These are phyloP conservation scores for Aureobasidium sp. DNA, from an alignment of 2,329 filamentous ascomycete species.

Conservation along the genomic window DNA sequence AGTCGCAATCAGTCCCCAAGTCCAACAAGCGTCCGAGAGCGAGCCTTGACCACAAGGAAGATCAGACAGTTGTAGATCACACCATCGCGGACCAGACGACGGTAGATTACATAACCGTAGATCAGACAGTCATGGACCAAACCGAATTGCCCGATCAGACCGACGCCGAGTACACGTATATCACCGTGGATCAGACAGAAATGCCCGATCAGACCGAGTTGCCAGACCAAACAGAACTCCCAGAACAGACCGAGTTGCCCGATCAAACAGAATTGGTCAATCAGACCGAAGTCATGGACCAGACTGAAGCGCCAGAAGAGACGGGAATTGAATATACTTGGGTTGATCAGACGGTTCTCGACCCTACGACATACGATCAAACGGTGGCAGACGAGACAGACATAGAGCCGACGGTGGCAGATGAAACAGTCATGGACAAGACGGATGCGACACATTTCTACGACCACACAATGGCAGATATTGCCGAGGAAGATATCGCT, in stretches of 20 bases:
- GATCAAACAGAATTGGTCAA: slow-evolving; percentile 2
- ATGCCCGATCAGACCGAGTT: not conserved
- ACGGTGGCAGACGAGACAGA: not conserved
- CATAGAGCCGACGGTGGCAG: not conserved
- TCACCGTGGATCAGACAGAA: slow-evolving; percentile 9
- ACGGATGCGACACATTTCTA: not conserved
- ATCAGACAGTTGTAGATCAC: not conserved
- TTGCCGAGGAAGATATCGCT: slow-evolving; percentile 2
- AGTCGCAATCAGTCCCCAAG: not conserved
- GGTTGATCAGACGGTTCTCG: not conserved
- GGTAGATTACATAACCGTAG: slow-evolving; percentile 12
- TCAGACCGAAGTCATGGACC: not conserved
- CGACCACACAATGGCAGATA: slow-evolving; percentile 2
- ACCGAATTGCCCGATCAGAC: slow-evolving; percentile 15
- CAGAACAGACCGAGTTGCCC: not conserved
- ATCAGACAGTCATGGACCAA: not conserved
- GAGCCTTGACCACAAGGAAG: not conserved
- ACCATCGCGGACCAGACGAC: not conserved
- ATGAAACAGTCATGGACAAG: not conserved
- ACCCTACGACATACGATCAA: not conserved
- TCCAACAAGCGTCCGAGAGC: not conserved
- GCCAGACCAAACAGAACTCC: slow-evolving; percentile 6
- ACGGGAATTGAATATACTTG: slow-evolving; percentile 10
- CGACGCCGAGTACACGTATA: slow-evolving; percentile 12
- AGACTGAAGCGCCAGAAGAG: not conserved